phyloP scores from a whole-genome alignment of 495 filamentous ascomycete species.

The Cairneyella variabilis region DNA sequence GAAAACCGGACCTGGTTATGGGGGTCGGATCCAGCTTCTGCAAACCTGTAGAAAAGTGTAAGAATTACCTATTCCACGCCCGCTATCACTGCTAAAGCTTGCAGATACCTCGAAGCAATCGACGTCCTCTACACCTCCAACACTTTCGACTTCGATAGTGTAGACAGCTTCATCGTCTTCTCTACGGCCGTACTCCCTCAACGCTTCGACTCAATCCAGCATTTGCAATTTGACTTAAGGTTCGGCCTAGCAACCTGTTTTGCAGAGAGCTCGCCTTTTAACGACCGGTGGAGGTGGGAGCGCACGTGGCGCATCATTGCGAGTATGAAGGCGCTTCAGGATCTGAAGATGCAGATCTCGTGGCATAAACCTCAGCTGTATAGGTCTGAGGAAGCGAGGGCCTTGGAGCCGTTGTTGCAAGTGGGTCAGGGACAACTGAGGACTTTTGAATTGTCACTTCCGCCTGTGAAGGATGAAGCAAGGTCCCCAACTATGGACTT shows the following conservation, averaged over 20 bases:
- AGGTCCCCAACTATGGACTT: no score
- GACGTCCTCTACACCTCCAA: constrained; percentile 12
- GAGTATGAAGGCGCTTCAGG: constrained; percentile 7
- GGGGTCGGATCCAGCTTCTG: constrained; percentile 5
- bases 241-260: constrained; percentile 4
- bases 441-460: constrained; percentile 11
- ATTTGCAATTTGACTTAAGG: constrained; percentile 8
- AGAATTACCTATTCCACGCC: not conserved
- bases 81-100: not conserved
- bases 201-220: constrained; percentile 15
- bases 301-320: constrained; percentile 12
- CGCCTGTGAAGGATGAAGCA: constrained; percentile 5
- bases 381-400: constrained; percentile 5
- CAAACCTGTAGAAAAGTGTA: constrained; percentile 18
- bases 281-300: constrained; percentile 8
- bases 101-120: constrained; percentile 13
- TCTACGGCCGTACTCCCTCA: constrained; percentile 6
- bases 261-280: constrained; percentile 6
- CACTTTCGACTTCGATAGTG: constrained; percentile 14
- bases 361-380: not conserved
- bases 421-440: constrained; percentile 2
- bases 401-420: constrained; percentile 11
- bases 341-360: constrained; percentile 7
- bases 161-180: constrained; percentile 12
- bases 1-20: not conserved